Evolutionary conservation across 176 grass and related monocot genomes (phyloP), one percentile per base, ranked within the genome.

Genomic region (Aegilops tauschii): DNA sequence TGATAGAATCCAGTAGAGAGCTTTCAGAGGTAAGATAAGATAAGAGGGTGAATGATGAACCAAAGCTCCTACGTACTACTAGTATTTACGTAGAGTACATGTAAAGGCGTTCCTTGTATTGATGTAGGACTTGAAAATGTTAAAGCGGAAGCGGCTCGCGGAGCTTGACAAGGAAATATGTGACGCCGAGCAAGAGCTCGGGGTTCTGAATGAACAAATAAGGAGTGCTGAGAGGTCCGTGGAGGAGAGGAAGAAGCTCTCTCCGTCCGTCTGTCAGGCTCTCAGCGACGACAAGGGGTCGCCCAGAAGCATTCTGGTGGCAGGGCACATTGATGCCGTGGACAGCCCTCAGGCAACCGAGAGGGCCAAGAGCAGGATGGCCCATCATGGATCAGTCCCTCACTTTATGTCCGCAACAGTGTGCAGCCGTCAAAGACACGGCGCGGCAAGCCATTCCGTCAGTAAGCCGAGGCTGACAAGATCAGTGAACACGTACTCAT

Each of bases 331-430:
- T 44, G 42, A 44, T 44, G 42, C 3, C 78, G 42, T 35, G 61
- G 84, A 92, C 32, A 89, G 40, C 81, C 85, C 84, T n/a, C 84
- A 80, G 10, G 79, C 84, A 71, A 81, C 47, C 0, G 87, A 88
- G 30, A 92, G 88, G 73, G 45, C 4, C 42, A 44, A 44, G 42
- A 81, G 40, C 73, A 94, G 75, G 73, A 18, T 42, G 39, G 9
- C 3, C 9, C 39, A 42, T 42, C 39, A 42, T 42, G 39, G 39
- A 42, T 42, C 29, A 16, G 49, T 52, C 49, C 94, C 90, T 31
- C 90, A 72, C 72, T 98, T 98, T 88, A 98, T 98, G 97, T 88
- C 90, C 34, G 69, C 94, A 12, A 98, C 92, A 1, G 87, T 64
- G 9, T 96, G 92, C 84, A 98, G 97, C 64, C 87, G 89, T 23